Evolutionary conservation across 2,329 filamentous ascomycete genomes (phyloP), one percentile per base, ranked within the genome.

Genomic region (Phoma sp.): DNA sequence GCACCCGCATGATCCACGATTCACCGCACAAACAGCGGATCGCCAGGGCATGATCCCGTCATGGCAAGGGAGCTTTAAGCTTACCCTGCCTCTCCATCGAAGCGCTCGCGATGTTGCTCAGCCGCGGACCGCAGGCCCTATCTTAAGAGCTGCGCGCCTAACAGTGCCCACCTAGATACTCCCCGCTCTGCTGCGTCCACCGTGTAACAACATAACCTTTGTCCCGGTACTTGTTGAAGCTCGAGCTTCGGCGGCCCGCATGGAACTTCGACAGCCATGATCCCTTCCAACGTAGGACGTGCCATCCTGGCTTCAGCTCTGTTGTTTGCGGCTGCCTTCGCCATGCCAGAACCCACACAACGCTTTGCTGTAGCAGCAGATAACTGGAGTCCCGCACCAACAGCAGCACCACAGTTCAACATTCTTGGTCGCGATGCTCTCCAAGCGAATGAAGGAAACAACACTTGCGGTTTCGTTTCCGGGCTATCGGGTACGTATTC

Each of bases 321-420:
- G 13, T 63, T 52, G 37, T 56, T 53, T 11, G 67, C 68, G 32
- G 62, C 63, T 51, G 70, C 69, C 13, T 65, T 70, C n/a, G 55
- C 62, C 25, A 39, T 65, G 18, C 68, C 71, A 37, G 60, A 65
- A 41, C 69, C 71, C 0, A 75, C 72, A 2, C 51, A 62, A 2
- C 51, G 58, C 10, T 56, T 64, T 14, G 56, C 62, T 6, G 59
- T 68, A 18, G 59, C 48, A 36, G 46, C 47, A 35, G 66, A 72
- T 44, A 57, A 44, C 9, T 73, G 68, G 71, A 70, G 60, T 61
- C 70, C 70, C 13, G 68, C 66, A 14, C 71, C 70, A 1, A 71
- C 70, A 9, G 36, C 55, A 49, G 66, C 62, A 51, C 68, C 69
- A 25, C 58, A 60, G 11, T 54, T 70, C 22, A 63, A 64, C 33